Evolutionary conservation across 1,284 basidiomycete species (phyloP).

Genomic region (Afroboletus lepidellus): DNA sequence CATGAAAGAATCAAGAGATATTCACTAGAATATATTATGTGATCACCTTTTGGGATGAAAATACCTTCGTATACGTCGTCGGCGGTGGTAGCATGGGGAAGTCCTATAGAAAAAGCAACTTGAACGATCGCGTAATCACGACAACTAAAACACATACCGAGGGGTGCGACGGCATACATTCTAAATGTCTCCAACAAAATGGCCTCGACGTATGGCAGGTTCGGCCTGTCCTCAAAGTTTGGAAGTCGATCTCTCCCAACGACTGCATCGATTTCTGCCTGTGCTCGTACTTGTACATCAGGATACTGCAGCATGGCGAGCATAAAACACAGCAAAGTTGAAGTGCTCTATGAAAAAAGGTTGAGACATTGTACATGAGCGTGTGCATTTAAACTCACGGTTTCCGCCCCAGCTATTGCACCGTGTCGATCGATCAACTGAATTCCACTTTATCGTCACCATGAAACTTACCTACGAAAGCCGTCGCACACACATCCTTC

Average conservation of each 20-base stretch:
- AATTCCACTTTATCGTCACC: background rate
- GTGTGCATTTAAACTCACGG: conserved; percentile 12
- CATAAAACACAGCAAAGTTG: conserved; percentile 46
- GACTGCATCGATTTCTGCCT: conserved; percentile 44
- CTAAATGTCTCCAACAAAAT: conserved; percentile 51
- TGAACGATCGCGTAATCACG: background rate
- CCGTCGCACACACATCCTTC: conserved; percentile 23
- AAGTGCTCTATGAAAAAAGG: conserved; percentile 37
- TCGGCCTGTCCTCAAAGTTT: no score
- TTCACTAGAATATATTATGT: background rate
- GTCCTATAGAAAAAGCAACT: conserved; percentile 31
- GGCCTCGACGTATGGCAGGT: no score
- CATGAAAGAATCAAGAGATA: background rate
- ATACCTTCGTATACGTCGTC: no score
- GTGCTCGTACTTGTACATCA: conserved; percentile 41
- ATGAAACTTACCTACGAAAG: conserved; percentile 23
- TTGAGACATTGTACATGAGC: background rate
- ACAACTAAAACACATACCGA: conserved; percentile 4
- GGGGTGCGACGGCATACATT: conserved; percentile 43
- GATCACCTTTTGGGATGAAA: no score
- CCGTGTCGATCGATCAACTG: no score
- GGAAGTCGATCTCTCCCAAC: no score
- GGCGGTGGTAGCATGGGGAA: no score
- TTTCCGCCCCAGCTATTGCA: conserved; percentile 29
- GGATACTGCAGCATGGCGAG: conserved; percentile 51